phyloP scores from a whole-genome alignment of 2,329 filamentous ascomycete genomes.

The Endothia cerciana region DNA sequence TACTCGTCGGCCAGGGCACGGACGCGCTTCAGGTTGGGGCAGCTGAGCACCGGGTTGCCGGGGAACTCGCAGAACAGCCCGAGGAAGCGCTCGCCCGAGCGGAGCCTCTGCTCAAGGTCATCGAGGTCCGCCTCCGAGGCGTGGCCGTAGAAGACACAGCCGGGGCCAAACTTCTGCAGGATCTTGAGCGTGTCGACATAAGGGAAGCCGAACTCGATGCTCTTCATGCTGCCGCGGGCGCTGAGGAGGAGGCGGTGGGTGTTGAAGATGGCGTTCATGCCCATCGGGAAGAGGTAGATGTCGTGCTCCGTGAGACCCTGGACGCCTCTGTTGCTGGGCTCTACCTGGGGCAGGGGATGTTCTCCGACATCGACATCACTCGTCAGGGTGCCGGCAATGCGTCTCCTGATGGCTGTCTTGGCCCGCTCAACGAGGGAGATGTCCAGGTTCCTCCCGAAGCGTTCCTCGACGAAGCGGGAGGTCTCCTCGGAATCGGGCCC shows the following conservation, averaged over 20 bases:
- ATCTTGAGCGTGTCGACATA: constrained; percentile 98
- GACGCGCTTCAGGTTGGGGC: constrained; percentile 84
- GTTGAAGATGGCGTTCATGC: constrained; percentile 96
- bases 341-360: constrained; percentile 54
- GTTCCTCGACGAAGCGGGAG: constrained; percentile 84
- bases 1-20: constrained; percentile 78
- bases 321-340: constrained; percentile 57
- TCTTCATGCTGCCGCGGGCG: constrained; percentile 68
- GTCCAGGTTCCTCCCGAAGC: constrained; percentile 90
- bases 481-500: constrained; percentile 63
- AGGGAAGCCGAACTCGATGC: constrained; percentile 93
- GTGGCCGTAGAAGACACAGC: constrained; percentile 84
- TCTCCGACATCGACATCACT: constrained; percentile 68
- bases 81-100: constrained; percentile 74
- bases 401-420: constrained; percentile 80
- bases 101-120: constrained; percentile 74
- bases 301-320: constrained; percentile 78
- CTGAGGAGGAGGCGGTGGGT: constrained; percentile 75
- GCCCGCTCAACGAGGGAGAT: constrained; percentile 78
- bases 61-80: constrained; percentile 95
- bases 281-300: constrained; percentile 84
- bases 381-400: constrained; percentile 85
- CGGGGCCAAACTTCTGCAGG: constrained; percentile 89
- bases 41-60: constrained; percentile 84
- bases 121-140: constrained; percentile 79